Base-by-base conservation (phyloP, 2,329 filamentous ascomycete genomes). In the Leptographium lundbergii region DNA sequence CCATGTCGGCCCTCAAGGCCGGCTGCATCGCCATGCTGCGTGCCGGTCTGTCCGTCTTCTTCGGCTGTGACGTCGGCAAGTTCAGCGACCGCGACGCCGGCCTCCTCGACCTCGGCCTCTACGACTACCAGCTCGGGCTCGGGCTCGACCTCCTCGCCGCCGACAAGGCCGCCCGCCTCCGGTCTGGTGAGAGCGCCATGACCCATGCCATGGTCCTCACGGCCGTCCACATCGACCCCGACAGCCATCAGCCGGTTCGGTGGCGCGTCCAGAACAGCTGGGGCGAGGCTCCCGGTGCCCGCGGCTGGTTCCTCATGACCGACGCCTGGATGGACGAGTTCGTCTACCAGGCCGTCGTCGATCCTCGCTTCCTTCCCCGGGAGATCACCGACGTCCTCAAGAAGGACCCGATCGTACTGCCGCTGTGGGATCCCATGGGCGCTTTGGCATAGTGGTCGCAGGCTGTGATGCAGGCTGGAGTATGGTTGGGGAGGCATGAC, bases 121-220 rank as follows among this genome's bases (percentile, higher is more conserved):
- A 86, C 66, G 86, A 94, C 71, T 94, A 92, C 71, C 81, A 87
- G 65, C 80, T 95, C 1, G 90, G 88, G n/a, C 90, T 95, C 72
- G 89, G 91, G 66, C 79, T 90, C 61, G 78, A 77, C 59, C 76
- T 95, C 27, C 77, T 92, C 10, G 83, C 81, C 22, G 79, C 95
- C 80, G 82, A 75, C 66, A 95, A 95, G 72, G 86, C 87, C 0
- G 81, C 89, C 66, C 76, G 90, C 4, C 74, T 96, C 53, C 76
- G 81, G 66, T 86, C 85, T 0, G 84, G 88, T 13, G 90, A 95
- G 73, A 86, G 81, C 58, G 79, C 82, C 56, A 95, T 96, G 90
- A 95, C 90, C 1, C 91, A 95, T 67, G 91, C 91, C 5, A 95
- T 95, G 91, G 89, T 95, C 0, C 72, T 96, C 62, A 95, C 89